Base-by-base conservation (phyloP, 768 basidiomycete genomes). In the Kwoniella dejecticola region DNA sequence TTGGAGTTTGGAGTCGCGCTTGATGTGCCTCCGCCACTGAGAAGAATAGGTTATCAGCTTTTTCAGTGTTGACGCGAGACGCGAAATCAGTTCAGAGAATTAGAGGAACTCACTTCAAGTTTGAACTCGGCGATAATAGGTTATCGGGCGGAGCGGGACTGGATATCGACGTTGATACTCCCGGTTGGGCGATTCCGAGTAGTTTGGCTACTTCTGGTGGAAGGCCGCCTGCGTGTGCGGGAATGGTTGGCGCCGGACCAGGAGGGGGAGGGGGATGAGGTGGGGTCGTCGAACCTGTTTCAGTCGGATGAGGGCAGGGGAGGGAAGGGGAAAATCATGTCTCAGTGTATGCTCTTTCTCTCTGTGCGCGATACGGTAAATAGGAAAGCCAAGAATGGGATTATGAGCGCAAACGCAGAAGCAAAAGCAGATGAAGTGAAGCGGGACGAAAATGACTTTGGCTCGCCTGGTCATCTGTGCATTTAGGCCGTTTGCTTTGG, bases 141-240 rank as follows among this genome's bases (percentile, higher is more conserved):
- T 6, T 27, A 23, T 23, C 31, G 38, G 2, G 4, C 17, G 55
- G 31, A 49, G 56, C 27, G 23, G 60, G 40, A 48, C 55, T 41
- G 4, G 31, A 40, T 30, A 50, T n/a, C n/a, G n/a, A n/a, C n/a
- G n/a, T n/a, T n/a, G n/a, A n/a, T n/a, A n/a, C 38, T 23, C 52
- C 26, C 15, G 38, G 40, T 13, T 52, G 17, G 19, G 38, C 40
- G 23, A 72, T 62, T 13, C 73, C 73, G 8, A 75, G 60, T 29
- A 75, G 42, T 44, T 71, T 71, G 30, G 56, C 60, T 21, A 75
- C 68, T 46, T 71, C 68, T 12, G 70, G 64, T 31, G 73, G 73
- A 38, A 75, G 30, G 17, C 49, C 38, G 21, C 52, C 59, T 57
- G 31, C 45, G 3, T 57, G 45, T 10, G 19, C n/a, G n/a, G n/a